Evolutionary conservation across 768 basidiomycete genomes (phyloP).

Genomic region (Xerocomellus chrysenteron): DNA sequence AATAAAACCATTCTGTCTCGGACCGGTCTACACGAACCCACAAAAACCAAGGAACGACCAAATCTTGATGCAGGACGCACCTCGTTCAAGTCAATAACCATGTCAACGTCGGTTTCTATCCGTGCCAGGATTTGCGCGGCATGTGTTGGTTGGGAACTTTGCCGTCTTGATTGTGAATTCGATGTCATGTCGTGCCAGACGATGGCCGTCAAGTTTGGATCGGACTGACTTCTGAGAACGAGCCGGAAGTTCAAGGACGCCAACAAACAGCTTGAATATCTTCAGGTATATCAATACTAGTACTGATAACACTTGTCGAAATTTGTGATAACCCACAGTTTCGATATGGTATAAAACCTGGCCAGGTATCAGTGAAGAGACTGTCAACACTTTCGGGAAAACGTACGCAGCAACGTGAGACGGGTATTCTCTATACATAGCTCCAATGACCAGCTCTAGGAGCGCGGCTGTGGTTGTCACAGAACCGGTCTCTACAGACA

Average conservation of each 20-base stretch:
- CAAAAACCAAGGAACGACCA: neutral
- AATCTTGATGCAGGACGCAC: neutral
- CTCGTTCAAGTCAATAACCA: neutral
- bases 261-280: conserved; percentile 20
- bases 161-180: neutral
- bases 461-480: conserved; percentile 20
- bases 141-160: neutral
- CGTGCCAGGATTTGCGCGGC: neutral
- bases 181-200: conserved; percentile 2
- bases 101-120: neutral
- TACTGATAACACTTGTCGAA: neutral
- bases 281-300: neutral
- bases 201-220: neutral
- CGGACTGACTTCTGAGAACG: conserved; percentile 1
- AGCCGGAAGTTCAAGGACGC: conserved; percentile 17
- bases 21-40: neutral
- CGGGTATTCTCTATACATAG: no score
- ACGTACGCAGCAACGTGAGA: conserved; percentile 17
- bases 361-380: neutral
- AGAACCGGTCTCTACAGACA: conserved; percentile 27
- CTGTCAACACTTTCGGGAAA: neutral
- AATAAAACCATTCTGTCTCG: neutral
- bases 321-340: conserved; percentile 4
- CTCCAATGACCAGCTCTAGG: conserved; percentile 16
- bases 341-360: conserved; percentile 16